Base-by-base conservation (phyloP, 1,284 basidiomycete species). In the Stereum hirsutum region DNA sequence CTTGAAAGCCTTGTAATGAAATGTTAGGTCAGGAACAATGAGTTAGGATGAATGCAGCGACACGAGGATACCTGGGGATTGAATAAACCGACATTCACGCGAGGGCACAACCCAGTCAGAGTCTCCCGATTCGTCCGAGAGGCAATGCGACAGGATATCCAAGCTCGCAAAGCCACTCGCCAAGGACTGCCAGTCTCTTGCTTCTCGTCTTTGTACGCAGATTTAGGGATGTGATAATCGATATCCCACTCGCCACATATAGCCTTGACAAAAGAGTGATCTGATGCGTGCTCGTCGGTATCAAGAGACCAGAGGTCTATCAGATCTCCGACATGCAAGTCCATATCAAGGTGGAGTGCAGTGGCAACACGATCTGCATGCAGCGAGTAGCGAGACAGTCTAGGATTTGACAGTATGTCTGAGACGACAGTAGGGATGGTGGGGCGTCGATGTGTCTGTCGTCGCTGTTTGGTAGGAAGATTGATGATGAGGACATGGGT, bases 401-500 rank as follows among this genome's bases (percentile, higher is more conserved):
- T 30, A 30, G 28, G 28, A 23, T 23, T 26, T 28, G 10, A n/a
- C 17, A n/a, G 20, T 10, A 4, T 10, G 12, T n/a, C 12, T 11
- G 12, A 4, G 25, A 15, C 38, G 38, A 20, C 11, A 15, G 17
- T 39, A n/a, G n/a, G n/a, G 23, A 39, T 27, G 23, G 15, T 23
- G n/a, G n/a, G n/a, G n/a, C n/a, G n/a, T n/a, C n/a, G n/a, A n/a
- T n/a, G n/a, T n/a, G n/a, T n/a, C n/a, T n/a, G n/a, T n/a, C n/a
- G n/a, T n/a, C n/a, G n/a, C n/a, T n/a, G n/a, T n/a, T n/a, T n/a
- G n/a, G n/a, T n/a, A n/a, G n/a, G n/a, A n/a, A n/a, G n/a, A n/a
- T n/a, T n/a, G n/a, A 67, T 51, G 8, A 68, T 41, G 0, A 74
- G 52, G 2, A 58, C 58, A 2, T 43, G 52, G 0, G 59, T 54